Evolutionary conservation across 2,329 filamentous ascomycete species (phyloP).

Genomic region (Fusarium aywerte): DNA sequence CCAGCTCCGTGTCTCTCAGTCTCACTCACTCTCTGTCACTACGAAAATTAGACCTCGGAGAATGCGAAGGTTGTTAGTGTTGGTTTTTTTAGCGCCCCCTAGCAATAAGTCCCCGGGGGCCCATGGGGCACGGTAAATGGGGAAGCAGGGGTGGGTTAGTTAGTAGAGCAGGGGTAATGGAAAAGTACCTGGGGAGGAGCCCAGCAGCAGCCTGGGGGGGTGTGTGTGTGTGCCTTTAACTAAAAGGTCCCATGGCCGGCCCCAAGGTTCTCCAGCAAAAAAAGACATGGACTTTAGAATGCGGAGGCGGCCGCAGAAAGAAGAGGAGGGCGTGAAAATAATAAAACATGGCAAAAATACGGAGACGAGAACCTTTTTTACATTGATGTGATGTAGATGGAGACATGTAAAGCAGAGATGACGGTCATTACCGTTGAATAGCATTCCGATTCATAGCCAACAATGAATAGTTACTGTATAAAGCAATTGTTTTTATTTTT

Average conservation of each 20-base stretch:
- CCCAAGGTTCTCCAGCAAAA: neutral
- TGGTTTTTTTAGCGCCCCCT: neutral
- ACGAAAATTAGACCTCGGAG: conserved; percentile 1
- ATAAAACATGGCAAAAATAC: conserved; percentile 21
- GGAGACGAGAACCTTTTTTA: neutral
- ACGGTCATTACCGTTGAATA: neutral
- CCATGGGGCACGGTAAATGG: conserved; percentile 38
- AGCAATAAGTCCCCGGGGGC: conserved; percentile 25
- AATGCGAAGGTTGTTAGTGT: neutral
- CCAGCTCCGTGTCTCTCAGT: neutral
- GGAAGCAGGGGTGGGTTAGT: conserved; percentile 12
- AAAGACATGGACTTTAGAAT: neutral
- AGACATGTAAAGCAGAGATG: neutral
- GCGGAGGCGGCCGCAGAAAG: conserved; percentile 22
- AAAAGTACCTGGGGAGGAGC: neutral
- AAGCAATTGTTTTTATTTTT: too few species aligned
- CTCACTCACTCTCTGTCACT: neutral
- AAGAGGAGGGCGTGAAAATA: neutral
- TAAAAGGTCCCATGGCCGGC: too few species aligned
- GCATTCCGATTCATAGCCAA: neutral
- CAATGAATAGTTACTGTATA: neutral
- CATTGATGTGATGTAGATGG: neutral
- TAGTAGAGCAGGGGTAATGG: neutral
- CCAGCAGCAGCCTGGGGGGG: too few species aligned
- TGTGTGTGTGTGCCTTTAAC: too few species aligned